A percentile compares a stretch with the other conserved stretches of the same genome.
phyloP scores from a whole-genome alignment of 2,329 filamentous ascomycete genomes.

The Pseudogymnoascus verrucosus region DNA sequence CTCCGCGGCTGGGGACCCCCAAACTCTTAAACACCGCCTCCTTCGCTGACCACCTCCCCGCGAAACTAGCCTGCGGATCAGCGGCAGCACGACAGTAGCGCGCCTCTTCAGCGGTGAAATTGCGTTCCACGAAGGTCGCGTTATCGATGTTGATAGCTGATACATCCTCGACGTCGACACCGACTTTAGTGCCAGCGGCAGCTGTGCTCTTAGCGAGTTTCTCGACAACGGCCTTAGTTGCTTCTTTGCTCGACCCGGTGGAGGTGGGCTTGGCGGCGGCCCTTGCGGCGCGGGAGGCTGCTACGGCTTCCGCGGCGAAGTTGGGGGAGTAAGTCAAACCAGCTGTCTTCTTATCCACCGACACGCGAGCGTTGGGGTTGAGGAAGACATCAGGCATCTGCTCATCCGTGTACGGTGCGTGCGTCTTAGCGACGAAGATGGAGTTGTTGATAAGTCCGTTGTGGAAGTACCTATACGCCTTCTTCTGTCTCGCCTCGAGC shows the following conservation, averaged over 20 bases:
- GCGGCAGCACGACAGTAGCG: constrained; percentile 76
- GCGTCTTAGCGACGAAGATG: constrained; percentile 90
- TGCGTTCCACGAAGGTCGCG: constrained; percentile 86
- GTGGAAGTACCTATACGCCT: constrained; percentile 97
- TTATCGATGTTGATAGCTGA: constrained; percentile 85
- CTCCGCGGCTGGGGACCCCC: constrained; percentile 77
- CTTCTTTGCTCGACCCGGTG: constrained; percentile 51
- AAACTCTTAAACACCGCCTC: constrained; percentile 98
- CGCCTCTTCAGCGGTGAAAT: constrained; percentile 82
- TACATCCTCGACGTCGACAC: constrained; percentile 89
- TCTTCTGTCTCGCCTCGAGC: constrained; percentile 92
- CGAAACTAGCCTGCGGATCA: constrained; percentile 81
- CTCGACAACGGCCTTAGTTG: constrained; percentile 62
- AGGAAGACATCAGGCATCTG: constrained; percentile 84
- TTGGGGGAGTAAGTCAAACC: constrained; percentile 65
- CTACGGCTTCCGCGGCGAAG: constrained; percentile 38
- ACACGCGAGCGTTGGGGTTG: constrained; percentile 85
- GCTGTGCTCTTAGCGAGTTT: constrained; percentile 59
- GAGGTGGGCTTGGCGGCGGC: constrained; percentile 45
- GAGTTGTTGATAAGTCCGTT: constrained; percentile 97
- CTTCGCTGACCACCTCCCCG: constrained; percentile 94
- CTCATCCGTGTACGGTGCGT: constrained; percentile 81
- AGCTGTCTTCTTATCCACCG: constrained; percentile 76
- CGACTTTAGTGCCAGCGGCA: constrained; percentile 67
- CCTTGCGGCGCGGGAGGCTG: constrained; percentile 46